phyloP scores from a whole-genome alignment of 1,284 basidiomycete species.

The Inonotus obliquus region DNA sequence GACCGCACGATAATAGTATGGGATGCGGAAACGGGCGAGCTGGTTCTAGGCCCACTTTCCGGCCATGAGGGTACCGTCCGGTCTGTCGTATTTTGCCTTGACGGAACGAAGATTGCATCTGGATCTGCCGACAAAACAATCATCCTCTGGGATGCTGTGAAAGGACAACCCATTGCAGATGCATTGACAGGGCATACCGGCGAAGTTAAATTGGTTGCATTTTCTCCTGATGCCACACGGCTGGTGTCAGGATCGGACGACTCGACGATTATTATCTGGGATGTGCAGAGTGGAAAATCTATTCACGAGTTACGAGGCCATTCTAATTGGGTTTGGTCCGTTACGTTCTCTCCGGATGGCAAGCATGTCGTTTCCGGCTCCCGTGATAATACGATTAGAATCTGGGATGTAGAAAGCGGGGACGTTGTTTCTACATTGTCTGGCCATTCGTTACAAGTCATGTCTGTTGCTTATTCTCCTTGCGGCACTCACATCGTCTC shows the following conservation, averaged over 20 bases:
- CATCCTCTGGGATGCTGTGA: not conserved
- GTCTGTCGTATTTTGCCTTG: conserved; percentile 15
- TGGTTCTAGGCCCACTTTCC: not conserved
- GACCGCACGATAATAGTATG: not conserved
- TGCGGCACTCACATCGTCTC: conserved; percentile 14
- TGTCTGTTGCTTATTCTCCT: conserved; percentile 18
- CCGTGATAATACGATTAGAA: not conserved
- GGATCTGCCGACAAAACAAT: not conserved
- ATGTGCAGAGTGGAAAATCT: not conserved
- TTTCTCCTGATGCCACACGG: conserved; percentile 1
- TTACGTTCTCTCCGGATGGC: conserved; percentile 4
- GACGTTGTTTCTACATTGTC: not conserved
- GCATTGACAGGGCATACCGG: not conserved
- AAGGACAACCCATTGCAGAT: not conserved
- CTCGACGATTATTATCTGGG: no score
- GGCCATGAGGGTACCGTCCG: conserved; percentile 18
- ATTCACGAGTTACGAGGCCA: not conserved
- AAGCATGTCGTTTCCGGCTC: conserved; percentile 2
- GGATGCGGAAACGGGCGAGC: not conserved
- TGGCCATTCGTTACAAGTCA: conserved; percentile 19
- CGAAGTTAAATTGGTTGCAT: conserved; percentile 3
- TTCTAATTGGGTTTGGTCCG: not conserved
- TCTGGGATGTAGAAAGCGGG: not conserved
- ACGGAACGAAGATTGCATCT: not conserved
- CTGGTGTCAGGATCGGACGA: no score